Conservation (phyloP, 495 filamentous ascomycete genomes). For the Hypoxylon subgilvum region DNA sequence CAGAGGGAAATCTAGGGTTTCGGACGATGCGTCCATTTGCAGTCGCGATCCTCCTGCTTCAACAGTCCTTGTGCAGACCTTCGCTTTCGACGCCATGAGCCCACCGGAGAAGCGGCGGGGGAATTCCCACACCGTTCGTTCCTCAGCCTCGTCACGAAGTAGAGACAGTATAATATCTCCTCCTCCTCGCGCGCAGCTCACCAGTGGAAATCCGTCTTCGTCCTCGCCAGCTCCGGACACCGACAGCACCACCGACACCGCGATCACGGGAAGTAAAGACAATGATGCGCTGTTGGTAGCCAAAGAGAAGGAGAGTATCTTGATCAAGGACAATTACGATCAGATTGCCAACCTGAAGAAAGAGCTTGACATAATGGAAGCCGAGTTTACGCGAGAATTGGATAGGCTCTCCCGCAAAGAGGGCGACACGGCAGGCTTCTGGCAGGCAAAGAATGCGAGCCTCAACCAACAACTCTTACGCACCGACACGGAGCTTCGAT, state of each 20-base stretch:
- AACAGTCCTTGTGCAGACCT: slow-evolving; percentile 6
- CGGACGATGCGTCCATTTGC: slow-evolving; percentile 16
- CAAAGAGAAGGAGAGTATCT: slow-evolving; percentile 39
- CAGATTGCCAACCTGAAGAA: slow-evolving; percentile 53
- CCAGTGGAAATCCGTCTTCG: slow-evolving; percentile 41
- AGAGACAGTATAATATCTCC: slow-evolving; percentile 45
- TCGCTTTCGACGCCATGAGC: slow-evolving; percentile 34
- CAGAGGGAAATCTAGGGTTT: slow-evolving; percentile 6
- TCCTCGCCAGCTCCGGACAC: slow-evolving; percentile 46
- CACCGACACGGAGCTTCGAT: slow-evolving; percentile 50
- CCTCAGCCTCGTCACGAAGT: slow-evolving; percentile 28
- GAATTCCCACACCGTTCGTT: slow-evolving; percentile 32
- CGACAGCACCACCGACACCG: slow-evolving; percentile 23
- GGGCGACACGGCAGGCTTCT: slow-evolving; percentile 52
- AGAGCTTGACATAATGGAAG: slow-evolving; percentile 51
- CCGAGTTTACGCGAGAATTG: slow-evolving; percentile 54
- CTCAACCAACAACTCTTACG: slow-evolving; percentile 52
- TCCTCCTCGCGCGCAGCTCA: slow-evolving; percentile 49
- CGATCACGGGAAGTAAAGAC: slow-evolving; percentile 19
- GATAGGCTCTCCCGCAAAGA: slow-evolving; percentile 52
- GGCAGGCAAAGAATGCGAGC: slow-evolving; percentile 53
- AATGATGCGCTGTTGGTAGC: slow-evolving; percentile 22
- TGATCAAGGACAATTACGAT: slow-evolving; percentile 47
- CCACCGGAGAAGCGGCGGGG: slow-evolving; percentile 44
- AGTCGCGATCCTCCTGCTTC: background rate